Percentiles rank a stretch among this genome's conserved stretches.
phyloP scores from a whole-genome alignment of 2,329 filamentous ascomycete genomes.

The Colletotrichum sp. region DNA sequence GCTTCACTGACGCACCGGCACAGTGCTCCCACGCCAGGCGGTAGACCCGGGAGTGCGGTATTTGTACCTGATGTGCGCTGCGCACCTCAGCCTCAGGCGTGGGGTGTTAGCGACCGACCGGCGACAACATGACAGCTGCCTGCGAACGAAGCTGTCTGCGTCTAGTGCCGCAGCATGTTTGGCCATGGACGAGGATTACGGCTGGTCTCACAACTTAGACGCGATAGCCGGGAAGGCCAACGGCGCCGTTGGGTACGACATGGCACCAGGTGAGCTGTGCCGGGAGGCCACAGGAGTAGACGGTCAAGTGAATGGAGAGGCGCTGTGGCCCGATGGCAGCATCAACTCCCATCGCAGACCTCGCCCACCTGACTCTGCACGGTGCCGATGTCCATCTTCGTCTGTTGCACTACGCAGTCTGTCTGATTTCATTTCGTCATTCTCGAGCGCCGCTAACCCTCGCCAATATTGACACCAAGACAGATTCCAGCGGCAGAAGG shows the following conservation, averaged over 20 bases:
- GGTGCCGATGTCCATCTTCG: neutral
- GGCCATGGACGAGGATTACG: neutral
- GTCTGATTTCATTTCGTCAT: neutral
- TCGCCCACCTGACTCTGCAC: neutral
- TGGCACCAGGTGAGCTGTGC: neutral
- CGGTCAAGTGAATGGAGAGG: neutral
- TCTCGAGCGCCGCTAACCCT: neutral
- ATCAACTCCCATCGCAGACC: neutral
- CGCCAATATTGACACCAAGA: neutral
- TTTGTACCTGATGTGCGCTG: constrained; percentile 6
- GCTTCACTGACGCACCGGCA: neutral
- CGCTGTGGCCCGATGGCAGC: neutral
- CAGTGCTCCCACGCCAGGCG: neutral
- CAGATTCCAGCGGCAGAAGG: neutral
- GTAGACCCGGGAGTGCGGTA: constrained; percentile 2
- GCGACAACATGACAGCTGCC: neutral
- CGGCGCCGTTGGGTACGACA: neutral
- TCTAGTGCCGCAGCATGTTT: neutral
- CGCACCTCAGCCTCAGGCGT: constrained; percentile 15
- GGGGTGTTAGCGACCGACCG: neutral
- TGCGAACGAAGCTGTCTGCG: neutral
- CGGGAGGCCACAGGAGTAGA: neutral
- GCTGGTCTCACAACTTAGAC: neutral
- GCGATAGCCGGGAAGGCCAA: neutral
- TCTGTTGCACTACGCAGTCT: neutral